These are phyloP conservation scores for Hygrophorus pudorinus DNA, from an alignment of 768 basidiomycete species.

Conservation along the genomic window DNA sequence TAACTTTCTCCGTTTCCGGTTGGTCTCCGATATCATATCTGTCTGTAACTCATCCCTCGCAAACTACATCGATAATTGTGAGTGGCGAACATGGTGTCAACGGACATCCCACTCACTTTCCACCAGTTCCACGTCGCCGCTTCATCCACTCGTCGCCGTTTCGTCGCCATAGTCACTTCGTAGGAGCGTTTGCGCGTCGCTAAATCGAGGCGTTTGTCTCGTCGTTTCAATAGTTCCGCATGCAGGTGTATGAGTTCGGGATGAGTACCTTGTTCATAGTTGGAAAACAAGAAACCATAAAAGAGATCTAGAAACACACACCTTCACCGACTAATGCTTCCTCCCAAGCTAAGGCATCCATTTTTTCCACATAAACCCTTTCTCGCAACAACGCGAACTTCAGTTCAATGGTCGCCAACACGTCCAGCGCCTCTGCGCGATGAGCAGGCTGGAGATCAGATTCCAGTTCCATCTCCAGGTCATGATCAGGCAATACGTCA, in stretches of 20 bases:
- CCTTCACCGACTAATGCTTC: constrained; percentile 72
- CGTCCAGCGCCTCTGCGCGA: constrained; percentile 81
- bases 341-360: constrained; percentile 86
- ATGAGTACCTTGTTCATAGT: constrained; percentile 50
- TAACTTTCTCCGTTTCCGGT: constrained; percentile 72
- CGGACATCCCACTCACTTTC: constrained; percentile 49
- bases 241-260: constrained; percentile 82
- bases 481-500: constrained; percentile 30
- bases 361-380: constrained; percentile 85
- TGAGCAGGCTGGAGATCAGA: constrained; percentile 73
- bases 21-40: constrained; percentile 84
- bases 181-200: constrained; percentile 65
- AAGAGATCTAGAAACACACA: constrained; percentile 24
- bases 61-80: constrained; percentile 31
- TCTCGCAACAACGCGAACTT: constrained; percentile 85
- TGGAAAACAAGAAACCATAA: constrained; percentile 3
- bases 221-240: constrained; percentile 63
- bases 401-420: constrained; percentile 82
- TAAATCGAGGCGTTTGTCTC: constrained; percentile 74
- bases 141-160: constrained; percentile 61
- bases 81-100: constrained; percentile 2
- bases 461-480: constrained; percentile 39
- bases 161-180: constrained; percentile 53
- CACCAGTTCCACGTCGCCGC: constrained; percentile 83
- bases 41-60: constrained; percentile 73